Base-by-base conservation (phyloP, 768 basidiomycete species). In the Mycena haematopus region DNA sequence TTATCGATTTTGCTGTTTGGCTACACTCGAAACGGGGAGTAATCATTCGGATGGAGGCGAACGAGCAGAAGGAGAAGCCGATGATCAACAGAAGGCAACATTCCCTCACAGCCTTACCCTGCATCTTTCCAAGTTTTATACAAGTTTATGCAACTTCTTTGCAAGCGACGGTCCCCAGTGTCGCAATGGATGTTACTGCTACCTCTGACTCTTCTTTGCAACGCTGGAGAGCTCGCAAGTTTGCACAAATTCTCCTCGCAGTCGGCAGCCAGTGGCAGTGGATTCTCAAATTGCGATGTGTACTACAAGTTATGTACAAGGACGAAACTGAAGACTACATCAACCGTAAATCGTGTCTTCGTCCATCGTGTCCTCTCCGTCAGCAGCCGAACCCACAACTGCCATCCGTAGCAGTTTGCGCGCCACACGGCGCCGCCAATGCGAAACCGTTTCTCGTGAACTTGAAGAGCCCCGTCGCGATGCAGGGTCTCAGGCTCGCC, bases 1-100 rank as follows among this genome's bases (percentile, higher is more conserved):
- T 73, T 62, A 92, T 77, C n/a, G 82, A 79, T 45, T 76, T 72
- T 36, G 76, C 76, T 21, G 84, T 86, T 71, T 92, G 91, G 51
- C 78, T 80, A 69, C 91, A 92, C 56, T 81, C 85, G 73, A 92
- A 92, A 51, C 79, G 82, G 46, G 91, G 91, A 17, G 91, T 92
- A 69, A 92, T 89, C 91, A 92, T 92, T 53, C 59, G 42, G 19
- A 21, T 27, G 56, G 58, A 21, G 35, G 17, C 2, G 6, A 7
- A 27, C 36, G 45, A 17, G 21, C 6, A 17, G 25, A 50, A 58
- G 11, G 31, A 9, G 17, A 31, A 24, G 36, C 19, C 22, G 24
- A 24, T 36, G 31, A 11, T 29, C 27, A 55, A 56, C 38, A 61
- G 13, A n/a, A 8, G 1, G 14, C 47, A 58, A 58, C 57, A 52